Evolutionary conservation across 148 eudicot genomes (phyloP), one percentile per base, ranked within the genome.

Genomic region (Fallopia convolvulus): DNA sequence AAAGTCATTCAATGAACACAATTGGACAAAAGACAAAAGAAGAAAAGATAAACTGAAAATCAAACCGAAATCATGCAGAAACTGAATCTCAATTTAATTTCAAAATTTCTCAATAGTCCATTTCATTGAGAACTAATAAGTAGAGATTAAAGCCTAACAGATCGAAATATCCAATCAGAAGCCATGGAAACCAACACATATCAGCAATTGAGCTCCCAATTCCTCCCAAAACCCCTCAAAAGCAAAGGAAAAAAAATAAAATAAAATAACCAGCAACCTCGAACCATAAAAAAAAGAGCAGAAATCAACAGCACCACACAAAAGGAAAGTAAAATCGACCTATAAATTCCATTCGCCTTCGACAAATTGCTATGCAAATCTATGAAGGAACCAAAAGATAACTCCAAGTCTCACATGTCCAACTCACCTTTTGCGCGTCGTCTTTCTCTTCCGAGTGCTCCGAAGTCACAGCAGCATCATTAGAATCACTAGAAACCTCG

Each of bases 311-410:
- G 30, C 1, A 26, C 30, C 30, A 26, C 30, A 26, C 30, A 26
- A 26, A 26, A 26, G 30, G 30, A 26, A 26, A 26, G 30, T 26
- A 0, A 26, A 26, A 0, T 26, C 30, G 30, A 26, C 30, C 30
- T 26, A 26, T 72, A 36, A 87, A 56, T 80, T 60, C 23, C 65
- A 75, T 55, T 5, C 70, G 26, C 11, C 80, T 47, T 79, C 74
- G 2, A 49, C 70, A 72, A 40, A 72, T 41, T 41, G 23, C 11
- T 10, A 72, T 4, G 30, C 15, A 23, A 72, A 72, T n/a, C n/a
- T 30, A 3, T 26, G 30, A 26, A n/a, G n/a, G n/a, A n/a, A n/a
- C n/a, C n/a, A n/a, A 26, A 26, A 26, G 30, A 26, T 26, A 32
- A 65, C 32, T 11, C 68, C 60, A 17, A 23, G 32, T 58, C 13